phyloP scores from a whole-genome alignment of 2,329 filamentous ascomycete genomes.

The Aspergillus sp. region DNA sequence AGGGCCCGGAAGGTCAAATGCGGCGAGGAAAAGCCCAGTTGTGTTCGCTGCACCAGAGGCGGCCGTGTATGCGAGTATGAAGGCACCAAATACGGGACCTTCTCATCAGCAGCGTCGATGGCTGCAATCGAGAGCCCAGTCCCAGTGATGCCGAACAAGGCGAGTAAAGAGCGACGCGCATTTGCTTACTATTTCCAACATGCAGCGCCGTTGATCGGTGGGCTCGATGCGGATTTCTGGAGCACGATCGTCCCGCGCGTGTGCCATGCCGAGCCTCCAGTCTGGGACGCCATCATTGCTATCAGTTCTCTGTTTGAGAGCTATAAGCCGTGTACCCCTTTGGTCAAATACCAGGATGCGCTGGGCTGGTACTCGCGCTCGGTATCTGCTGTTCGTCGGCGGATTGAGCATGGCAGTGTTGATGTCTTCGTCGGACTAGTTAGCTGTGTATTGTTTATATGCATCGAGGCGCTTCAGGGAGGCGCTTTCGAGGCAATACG shows the following conservation, averaged over 20 bases:
- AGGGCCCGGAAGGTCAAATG: constrained; percentile 37
- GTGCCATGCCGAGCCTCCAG: constrained; percentile 35
- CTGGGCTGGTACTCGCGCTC: constrained; percentile 35
- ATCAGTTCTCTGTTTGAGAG: constrained; percentile 38
- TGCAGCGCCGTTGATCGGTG: constrained; percentile 31
- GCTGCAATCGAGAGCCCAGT: constrained; percentile 13
- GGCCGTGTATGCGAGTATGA: constrained; percentile 37
- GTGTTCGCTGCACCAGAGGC: constrained; percentile 33
- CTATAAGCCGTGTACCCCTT: constrained; percentile 15
- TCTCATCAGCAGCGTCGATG: constrained; percentile 3
- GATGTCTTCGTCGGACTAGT: constrained; percentile 30
- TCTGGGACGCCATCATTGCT: constrained; percentile 41
- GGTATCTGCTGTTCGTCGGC: constrained; percentile 23
- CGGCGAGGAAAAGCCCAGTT: constrained; percentile 35
- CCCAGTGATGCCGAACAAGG: constrained; percentile 23
- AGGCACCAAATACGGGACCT: constrained; percentile 2
- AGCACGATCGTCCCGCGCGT: constrained; percentile 34
- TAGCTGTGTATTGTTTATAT: constrained; percentile 35
- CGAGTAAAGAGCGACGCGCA: constrained; percentile 35
- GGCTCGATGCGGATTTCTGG: constrained; percentile 38
- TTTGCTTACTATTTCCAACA: constrained; percentile 40
- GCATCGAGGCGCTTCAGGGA: constrained; percentile 31
- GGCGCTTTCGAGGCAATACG: constrained; percentile 23
- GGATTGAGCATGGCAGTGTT: constrained; percentile 22
- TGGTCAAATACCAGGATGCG: constrained; percentile 26